Evolutionary conservation across 2,329 filamentous ascomycete genomes (phyloP).

Genomic region (Penicillium sp.): DNA sequence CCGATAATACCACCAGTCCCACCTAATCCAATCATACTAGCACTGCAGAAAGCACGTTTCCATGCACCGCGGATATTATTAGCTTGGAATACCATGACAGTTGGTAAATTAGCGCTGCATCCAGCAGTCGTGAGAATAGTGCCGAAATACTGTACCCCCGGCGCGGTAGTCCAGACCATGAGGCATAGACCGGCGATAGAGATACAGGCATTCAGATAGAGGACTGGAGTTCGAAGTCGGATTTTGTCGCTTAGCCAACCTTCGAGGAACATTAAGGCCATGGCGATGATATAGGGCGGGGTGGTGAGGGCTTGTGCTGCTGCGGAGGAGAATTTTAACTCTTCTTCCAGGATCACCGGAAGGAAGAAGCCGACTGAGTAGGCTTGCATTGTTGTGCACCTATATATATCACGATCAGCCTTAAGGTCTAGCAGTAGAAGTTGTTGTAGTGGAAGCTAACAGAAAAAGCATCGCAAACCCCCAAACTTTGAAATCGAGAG

Average conservation of each 20-base stretch:
- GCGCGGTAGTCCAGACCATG: background rate
- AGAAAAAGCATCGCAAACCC: background rate
- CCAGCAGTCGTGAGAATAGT: no score
- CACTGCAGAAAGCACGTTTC: constrained; percentile 4
- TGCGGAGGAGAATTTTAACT: no score
- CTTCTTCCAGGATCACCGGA: no score
- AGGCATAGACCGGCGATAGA: constrained; percentile 1
- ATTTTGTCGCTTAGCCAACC: constrained; percentile 68
- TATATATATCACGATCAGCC: no score
- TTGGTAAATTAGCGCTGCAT: background rate
- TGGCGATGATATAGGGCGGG: constrained; percentile 11
- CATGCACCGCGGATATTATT: constrained; percentile 5
- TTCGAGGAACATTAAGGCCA: constrained; percentile 53
- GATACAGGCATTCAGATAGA: constrained; percentile 57
- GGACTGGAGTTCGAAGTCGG: constrained; percentile 66
- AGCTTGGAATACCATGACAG: background rate
- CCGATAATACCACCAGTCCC: constrained; percentile 3
- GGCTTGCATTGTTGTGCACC: no score
- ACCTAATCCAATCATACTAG: constrained; percentile 1
- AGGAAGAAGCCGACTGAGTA: no score
- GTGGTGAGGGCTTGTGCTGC: constrained; percentile 20
- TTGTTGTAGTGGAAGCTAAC: background rate
- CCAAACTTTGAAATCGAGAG: background rate
- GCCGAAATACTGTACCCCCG: no score
- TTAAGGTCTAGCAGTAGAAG: no score